Base-by-base conservation (phyloP, 1,284 basidiomycete genomes). In the Amylostereum areolatum region DNA sequence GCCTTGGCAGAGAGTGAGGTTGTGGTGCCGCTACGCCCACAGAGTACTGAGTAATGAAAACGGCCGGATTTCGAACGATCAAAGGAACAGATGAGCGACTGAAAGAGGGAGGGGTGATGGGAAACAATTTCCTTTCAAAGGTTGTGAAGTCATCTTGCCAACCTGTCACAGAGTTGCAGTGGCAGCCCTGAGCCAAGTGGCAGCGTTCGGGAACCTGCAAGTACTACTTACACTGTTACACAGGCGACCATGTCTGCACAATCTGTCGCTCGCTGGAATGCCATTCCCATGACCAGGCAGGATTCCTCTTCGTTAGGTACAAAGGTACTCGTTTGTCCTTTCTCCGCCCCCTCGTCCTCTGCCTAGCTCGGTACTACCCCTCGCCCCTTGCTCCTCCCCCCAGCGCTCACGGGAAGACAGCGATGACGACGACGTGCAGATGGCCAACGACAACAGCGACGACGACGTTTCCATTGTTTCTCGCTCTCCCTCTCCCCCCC, bases 401-500 rank as follows among this genome's bases (percentile, higher is more conserved):
- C 74, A 89, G 86, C 84, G 82, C 64, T 61, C 77, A 62, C 74
- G 70, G 58, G 59, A 71, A 36, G 64, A 63, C 45, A 63, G 62
- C 29, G 63, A 57, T 39, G 64, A 71, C 55, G 63, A 75, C 44
- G 65, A 68, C 33, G 61, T 57, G n/a, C 60, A 57, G 9, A 9
- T 51, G 37, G 46, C 53, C 33, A 64, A 69, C 32, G 67, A 68
- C 45, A 70, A 71, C 43, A 74, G 75, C 31, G 78, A 83, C 47
- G 85, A 87, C 62, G 68, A 86, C 55, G 64, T 87, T 34, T 88
- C 85, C 18, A 66, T 89, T 44, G 74, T 80, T 52, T 90, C 88
- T 53, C 78, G 83, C 35, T 77, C 83, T 0, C 86, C 87, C 7
- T 90, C 88, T 28, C 67, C 67, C 1, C 50, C 55, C 7, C 45